Evolutionary conservation across 306 rosid species (phyloP).

Genomic region (Cicer bijugum): DNA sequence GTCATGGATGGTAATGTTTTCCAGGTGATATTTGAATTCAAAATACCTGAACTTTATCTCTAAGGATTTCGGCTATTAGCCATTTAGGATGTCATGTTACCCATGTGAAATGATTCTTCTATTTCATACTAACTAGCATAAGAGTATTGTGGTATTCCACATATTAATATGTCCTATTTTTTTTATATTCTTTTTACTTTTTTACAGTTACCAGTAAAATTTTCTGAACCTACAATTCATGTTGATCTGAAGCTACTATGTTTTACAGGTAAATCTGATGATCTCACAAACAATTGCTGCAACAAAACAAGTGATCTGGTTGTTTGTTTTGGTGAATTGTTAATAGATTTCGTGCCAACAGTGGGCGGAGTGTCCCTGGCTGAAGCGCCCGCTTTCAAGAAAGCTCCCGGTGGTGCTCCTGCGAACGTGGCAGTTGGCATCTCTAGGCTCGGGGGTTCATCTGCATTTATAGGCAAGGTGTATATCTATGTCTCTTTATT

Average conservation of each 20-base stretch:
- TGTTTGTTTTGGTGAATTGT: conserved; percentile 83
- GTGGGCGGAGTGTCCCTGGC: conserved; percentile 83
- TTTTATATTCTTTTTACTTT: neutral
- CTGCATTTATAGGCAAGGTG: conserved; percentile 96
- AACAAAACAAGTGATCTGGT: conserved; percentile 54
- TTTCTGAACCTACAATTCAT: conserved; percentile 6
- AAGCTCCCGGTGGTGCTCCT: conserved; percentile 99
- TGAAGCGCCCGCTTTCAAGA: conserved; percentile 94
- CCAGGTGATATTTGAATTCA: conserved; percentile 20
- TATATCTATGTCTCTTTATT: conserved; percentile 38
- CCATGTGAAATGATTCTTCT: conserved; percentile 25
- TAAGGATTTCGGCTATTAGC: conserved; percentile 2
- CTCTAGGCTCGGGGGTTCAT: conserved; percentile 83
- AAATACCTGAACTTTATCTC: neutral
- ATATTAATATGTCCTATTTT: conserved; percentile 1
- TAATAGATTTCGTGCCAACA: conserved; percentile 87
- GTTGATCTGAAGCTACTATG: conserved; percentile 37
- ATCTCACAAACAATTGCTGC: conserved; percentile 33
- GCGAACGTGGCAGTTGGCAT: conserved; percentile 97
- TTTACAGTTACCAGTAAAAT: conserved; percentile 21
- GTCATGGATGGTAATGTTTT: conserved; percentile 16
- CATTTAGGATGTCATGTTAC: conserved; percentile 30
- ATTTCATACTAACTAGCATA: neutral
- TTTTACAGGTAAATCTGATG: conserved; percentile 50
- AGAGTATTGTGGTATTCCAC: too few species aligned